A percentile compares a stretch with the other conserved stretches of the same genome.
Evolutionary conservation across 2,329 filamentous ascomycete genomes (phyloP).

Genomic region (Simplicillium aogashimaense): DNA sequence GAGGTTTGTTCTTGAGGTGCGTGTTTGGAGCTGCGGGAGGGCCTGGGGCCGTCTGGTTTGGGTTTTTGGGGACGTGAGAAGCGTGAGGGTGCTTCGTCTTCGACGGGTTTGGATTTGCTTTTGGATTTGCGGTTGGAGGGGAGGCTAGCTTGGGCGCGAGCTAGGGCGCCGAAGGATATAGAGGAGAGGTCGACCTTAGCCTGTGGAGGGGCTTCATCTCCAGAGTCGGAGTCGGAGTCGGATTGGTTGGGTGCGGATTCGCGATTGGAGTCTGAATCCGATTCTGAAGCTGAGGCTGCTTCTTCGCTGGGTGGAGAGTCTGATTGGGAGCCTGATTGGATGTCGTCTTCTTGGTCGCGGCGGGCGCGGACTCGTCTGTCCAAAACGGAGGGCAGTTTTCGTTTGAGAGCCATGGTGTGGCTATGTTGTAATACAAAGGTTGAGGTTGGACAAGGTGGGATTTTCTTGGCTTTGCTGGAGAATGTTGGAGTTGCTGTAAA

Average conservation of each 20-base stretch:
- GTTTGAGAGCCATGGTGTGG: neutral
- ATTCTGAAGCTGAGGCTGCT: conserved; percentile 2
- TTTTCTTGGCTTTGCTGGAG: too few relatives aligned
- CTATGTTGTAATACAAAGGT: neutral
- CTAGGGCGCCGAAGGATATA: conserved; percentile 84
- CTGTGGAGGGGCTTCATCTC: conserved; percentile 17
- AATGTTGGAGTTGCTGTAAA: too few relatives aligned
- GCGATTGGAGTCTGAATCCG: conserved; percentile 11
- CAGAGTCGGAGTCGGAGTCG: conserved; percentile 12
- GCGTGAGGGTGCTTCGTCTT: conserved; percentile 17
- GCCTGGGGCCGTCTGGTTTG: conserved; percentile 3
- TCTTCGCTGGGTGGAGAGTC: neutral
- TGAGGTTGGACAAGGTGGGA: too few relatives aligned
- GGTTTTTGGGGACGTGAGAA: conserved; percentile 9
- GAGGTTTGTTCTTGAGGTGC: conserved; percentile 76
- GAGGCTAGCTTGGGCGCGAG: conserved; percentile 71
- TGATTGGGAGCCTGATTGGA: neutral
- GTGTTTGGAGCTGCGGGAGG: conserved; percentile 60
- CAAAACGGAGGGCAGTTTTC: neutral
- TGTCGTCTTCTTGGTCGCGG: neutral
- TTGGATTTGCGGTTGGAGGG: conserved; percentile 18
- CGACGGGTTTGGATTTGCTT: conserved; percentile 18
- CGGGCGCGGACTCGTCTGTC: neutral
- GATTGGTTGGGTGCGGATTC: neutral
- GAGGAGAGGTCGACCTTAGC: conserved; percentile 37